Base-by-base conservation (phyloP, 306 rosid genomes). In the Quercus engelmannii region DNA sequence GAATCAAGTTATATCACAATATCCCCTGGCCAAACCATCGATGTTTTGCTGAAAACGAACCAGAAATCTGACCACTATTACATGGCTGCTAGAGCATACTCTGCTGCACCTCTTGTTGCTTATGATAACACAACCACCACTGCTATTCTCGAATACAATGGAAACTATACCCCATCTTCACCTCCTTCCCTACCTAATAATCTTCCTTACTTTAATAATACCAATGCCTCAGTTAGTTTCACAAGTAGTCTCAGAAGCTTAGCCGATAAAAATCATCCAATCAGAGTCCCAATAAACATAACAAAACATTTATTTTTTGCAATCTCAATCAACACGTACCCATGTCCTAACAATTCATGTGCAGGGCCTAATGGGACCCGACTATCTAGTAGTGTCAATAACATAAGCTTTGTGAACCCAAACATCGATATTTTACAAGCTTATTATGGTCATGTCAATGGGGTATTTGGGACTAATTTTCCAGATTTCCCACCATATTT, bases 161-260 rank as follows among this genome's bases (percentile, higher is more conserved):
- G 69, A 55, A 55, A 41, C 33, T 20, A 55, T 26, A 21, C 13
- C 8, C 46, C 56, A 43, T 41, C 63, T n/a, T 61, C 74, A 9
- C 5, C 63, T 28, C 41, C 70, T 70, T 62, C 74, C 1, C 63
- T 55, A 2, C 80, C 81, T 35, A 35, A 6, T 8, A 9, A 54
- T 46, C 77, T 83, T 70, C 83, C 83, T 69, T 20, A 41, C 55
- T 35, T 35, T 15, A 75, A 75, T 18, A 86, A 87, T 65, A 87
- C 90, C 21, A 59, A 43, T 19, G 78, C 82, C 6, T 81, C 84
- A 15, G 25, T 79, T 43, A 68, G 67, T 46, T 74, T 82, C 76
- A 67, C 86, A 20, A 35, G 73, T 5, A 54, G 76, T 17, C 84
- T 89, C 2, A 79, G 73, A 83, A 86, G 90, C 77, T 77, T 82